Percentiles rank a stretch among this genome's conserved stretches.
Evolutionary conservation across 768 basidiomycete genomes (phyloP).

Genomic region (Tylopilus sp.): DNA sequence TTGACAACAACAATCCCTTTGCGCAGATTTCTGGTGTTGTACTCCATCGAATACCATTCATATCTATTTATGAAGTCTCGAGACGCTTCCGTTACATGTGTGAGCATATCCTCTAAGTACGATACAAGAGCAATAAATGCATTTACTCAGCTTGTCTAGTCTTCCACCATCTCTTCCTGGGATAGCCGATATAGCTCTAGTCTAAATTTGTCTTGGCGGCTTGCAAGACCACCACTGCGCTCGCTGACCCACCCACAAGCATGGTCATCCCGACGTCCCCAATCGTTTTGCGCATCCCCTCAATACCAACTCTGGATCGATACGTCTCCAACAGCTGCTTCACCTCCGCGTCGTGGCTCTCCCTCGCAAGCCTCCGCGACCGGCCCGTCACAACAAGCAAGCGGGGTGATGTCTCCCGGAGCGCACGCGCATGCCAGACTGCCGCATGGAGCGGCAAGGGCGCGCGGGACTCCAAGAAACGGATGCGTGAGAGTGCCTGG

Average conservation of each 20-base stretch:
- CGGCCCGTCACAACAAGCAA: slow-evolving; percentile 71
- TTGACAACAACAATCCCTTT: too few relatives aligned
- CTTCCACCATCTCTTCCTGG: too few relatives aligned
- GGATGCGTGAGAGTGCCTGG: slow-evolving; percentile 53
- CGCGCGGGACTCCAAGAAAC: slow-evolving; percentile 55
- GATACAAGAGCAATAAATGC: too few relatives aligned
- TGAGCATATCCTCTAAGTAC: too few relatives aligned
- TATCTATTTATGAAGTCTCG: too few relatives aligned
- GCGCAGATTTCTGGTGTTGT: too few relatives aligned
- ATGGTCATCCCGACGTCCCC: slow-evolving; percentile 87
- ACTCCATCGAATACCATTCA: too few relatives aligned
- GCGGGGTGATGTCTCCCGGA: slow-evolving; percentile 31
- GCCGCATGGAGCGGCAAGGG: slow-evolving; percentile 61
- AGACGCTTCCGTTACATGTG: too few relatives aligned
- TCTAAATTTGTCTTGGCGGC: too few relatives aligned
- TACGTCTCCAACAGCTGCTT: slow-evolving; percentile 53
- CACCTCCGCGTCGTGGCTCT: slow-evolving; percentile 69
- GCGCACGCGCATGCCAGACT: slow-evolving; percentile 38
- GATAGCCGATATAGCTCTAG: too few relatives aligned
- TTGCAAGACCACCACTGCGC: slow-evolving; percentile 67
- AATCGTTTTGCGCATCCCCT: slow-evolving; percentile 66
- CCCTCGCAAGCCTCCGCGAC: slow-evolving; percentile 67
- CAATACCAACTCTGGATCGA: slow-evolving; percentile 4
- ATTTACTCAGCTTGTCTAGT: too few relatives aligned
- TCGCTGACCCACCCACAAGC: slow-evolving; percentile 54